These are phyloP conservation scores for Sporobolomyces phaffii DNA, from an alignment of 768 basidiomycete species.

Conservation along the genomic window DNA sequence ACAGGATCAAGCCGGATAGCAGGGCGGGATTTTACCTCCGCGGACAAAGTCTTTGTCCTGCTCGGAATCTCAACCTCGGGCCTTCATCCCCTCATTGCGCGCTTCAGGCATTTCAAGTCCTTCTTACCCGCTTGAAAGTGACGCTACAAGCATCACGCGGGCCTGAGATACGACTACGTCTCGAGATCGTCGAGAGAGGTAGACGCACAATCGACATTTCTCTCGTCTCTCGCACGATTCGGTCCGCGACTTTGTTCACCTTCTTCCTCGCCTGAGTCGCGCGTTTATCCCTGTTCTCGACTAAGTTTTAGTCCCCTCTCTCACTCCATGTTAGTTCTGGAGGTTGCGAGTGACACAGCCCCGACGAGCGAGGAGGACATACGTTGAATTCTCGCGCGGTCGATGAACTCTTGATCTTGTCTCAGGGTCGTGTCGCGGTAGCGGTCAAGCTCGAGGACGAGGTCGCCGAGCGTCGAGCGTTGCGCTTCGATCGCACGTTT, in stretches of 20 bases:
- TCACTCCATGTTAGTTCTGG: too few species aligned
- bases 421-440: not conserved
- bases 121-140: not conserved
- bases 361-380: not conserved
- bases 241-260: not conserved
- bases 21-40: too few species aligned
- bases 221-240: not conserved
- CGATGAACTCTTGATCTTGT: not conserved
- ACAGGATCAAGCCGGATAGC: too few species aligned
- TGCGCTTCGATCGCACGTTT: not conserved
- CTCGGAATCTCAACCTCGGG: not conserved
- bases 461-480: not conserved
- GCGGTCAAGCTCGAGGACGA: not conserved
- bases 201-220: constrained; percentile 10
- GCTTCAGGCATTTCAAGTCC: constrained; percentile 4
- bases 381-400: constrained; percentile 2
- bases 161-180: too few species aligned
- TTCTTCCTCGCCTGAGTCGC: constrained; percentile 9
- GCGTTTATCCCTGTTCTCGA: not conserved
- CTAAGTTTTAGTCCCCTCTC: too few species aligned
- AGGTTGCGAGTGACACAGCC: too few species aligned
- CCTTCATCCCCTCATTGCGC: not conserved
- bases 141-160: too few species aligned
- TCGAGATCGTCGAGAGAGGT: too few species aligned
- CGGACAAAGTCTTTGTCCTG: too few species aligned